A percentile compares a stretch with the other conserved stretches of the same genome.
phyloP scores from a whole-genome alignment of 345 rosid species.

The Microthlaspi erraticum region DNA sequence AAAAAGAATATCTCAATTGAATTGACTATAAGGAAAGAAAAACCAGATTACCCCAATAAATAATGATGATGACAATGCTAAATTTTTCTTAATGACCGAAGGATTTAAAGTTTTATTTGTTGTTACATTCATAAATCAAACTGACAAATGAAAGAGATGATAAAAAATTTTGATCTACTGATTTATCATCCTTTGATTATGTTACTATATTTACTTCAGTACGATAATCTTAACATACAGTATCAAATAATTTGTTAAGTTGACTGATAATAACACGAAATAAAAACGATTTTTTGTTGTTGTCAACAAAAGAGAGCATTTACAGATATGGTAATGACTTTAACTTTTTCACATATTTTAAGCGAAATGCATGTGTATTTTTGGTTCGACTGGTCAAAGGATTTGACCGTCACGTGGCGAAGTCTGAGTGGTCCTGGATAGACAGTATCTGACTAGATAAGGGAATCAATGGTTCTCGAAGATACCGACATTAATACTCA shows the following conservation, averaged over 20 bases:
- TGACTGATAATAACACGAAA: background rate
- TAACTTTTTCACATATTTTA: background rate
- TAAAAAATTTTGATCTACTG: too few species aligned
- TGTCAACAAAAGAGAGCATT: conserved; percentile 7
- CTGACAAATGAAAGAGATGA: too few species aligned
- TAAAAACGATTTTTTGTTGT: background rate
- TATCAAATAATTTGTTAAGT: background rate
- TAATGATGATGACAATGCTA: background rate
- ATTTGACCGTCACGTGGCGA: conserved; percentile 39
- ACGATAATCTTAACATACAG: background rate
- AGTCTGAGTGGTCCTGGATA: background rate
- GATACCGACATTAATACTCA: conserved; percentile 38
- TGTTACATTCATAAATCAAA: too few species aligned
- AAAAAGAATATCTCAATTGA: conserved; percentile 9
- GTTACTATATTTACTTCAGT: too few species aligned
- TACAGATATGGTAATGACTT: background rate
- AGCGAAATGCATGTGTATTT: conserved; percentile 36
- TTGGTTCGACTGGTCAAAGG: conserved; percentile 37
- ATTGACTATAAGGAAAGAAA: conserved; percentile 1
- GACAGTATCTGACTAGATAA: conserved; percentile 36
- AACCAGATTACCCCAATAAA: background rate
- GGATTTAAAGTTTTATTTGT: too few species aligned
- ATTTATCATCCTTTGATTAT: too few species aligned
- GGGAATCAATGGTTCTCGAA: conserved; percentile 41
- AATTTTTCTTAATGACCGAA: too few species aligned